These are phyloP conservation scores for Fusarium sambucinum DNA, from an alignment of 2,329 filamentous ascomycete species.

Conservation along the genomic window DNA sequence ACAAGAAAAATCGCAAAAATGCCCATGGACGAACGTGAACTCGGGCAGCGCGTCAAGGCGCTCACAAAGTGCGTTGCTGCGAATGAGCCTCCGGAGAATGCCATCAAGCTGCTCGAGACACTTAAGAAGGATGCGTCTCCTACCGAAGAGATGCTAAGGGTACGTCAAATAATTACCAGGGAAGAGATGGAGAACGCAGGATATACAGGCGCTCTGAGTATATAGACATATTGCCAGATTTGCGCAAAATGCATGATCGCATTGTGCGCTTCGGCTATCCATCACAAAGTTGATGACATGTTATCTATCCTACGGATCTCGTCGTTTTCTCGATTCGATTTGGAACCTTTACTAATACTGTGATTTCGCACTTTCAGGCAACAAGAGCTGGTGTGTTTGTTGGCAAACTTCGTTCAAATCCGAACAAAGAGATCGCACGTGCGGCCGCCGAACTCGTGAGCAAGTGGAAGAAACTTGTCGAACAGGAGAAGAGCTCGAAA, in stretches of 20 bases:
- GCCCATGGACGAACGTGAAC: conserved; percentile 83
- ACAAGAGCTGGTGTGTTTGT: conserved; percentile 94
- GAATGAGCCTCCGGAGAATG: conserved; percentile 78
- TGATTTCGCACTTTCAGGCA: conserved; percentile 59
- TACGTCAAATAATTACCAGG: conserved; percentile 56
- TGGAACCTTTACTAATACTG: conserved; percentile 25
- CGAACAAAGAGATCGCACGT: conserved; percentile 83
- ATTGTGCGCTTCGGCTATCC: conserved; percentile 10
- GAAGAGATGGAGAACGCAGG: conserved; percentile 1
- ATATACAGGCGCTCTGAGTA: conserved; percentile 2
- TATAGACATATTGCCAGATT: conserved; percentile 19
- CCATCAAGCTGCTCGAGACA: conserved; percentile 80
- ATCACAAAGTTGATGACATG: conserved; percentile 3
- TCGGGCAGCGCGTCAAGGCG: conserved; percentile 80
- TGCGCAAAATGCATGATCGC: conserved; percentile 42
- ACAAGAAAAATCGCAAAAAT: conserved; percentile 9
- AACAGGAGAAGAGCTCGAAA: conserved; percentile 68
- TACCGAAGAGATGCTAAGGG: conserved; percentile 89
- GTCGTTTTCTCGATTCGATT: not conserved
- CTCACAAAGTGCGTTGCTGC: conserved; percentile 82
- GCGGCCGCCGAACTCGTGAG: conserved; percentile 85
- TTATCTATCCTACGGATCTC: not conserved
- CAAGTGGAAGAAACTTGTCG: conserved; percentile 87
- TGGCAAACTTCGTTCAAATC: conserved; percentile 81
- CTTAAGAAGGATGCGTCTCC: conserved; percentile 84